Base-by-base conservation (phyloP, 257 asterid genomes). In the Solanum sejunctum region DNA sequence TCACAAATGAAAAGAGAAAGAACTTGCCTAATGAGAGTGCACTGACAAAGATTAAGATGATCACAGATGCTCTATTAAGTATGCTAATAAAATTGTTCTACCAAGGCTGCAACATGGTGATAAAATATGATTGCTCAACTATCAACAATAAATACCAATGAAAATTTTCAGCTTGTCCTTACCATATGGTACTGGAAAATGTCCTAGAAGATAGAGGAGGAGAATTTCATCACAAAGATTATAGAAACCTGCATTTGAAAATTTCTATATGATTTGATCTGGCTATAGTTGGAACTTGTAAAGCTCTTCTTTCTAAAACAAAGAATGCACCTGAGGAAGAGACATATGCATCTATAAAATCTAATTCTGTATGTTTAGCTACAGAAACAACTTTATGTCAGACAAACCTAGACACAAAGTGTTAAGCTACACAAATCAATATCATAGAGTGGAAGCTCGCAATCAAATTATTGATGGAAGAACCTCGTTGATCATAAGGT, bases 181-280 rank as follows among this genome's bases (percentile, higher is more conserved):
- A n/a, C n/a, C n/a, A n/a, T n/a, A n/a, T n/a, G n/a, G n/a, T n/a
- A n/a, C n/a, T 11, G 93, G 95, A 61, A 92, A 89, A 28, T 88
- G 93, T 57, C 81, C 86, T 85, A 92, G 81, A 36, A 91, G 90
- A 87, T 89, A 90, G 51, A 90, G 89, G 1, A 93, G 1, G 93
- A 91, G 84, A 89, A 91, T 45, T 86, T 82, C 93, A 92, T 89
- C 56, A 88, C 85, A 36, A 92, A 83, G 41, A 93, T 92, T 75
- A 91, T 91, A 43, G 93, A 89, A 13, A 89, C 92, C 95, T 92
- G 87, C 82, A 71, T 84, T 64, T 56, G 26, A 17, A 63, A 63
- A 63, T 61, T 61, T 61, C 15, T 26, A 23, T 64, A 64, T 64
- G 72, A 10, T 64, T 64, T 26, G 43, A 26, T 71, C 0, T 71